Percentiles rank a stretch among this genome's conserved stretches.
Conservation (phyloP, 192 early-diverging fungal genomes). For the Paraglomus occultum region DNA sequence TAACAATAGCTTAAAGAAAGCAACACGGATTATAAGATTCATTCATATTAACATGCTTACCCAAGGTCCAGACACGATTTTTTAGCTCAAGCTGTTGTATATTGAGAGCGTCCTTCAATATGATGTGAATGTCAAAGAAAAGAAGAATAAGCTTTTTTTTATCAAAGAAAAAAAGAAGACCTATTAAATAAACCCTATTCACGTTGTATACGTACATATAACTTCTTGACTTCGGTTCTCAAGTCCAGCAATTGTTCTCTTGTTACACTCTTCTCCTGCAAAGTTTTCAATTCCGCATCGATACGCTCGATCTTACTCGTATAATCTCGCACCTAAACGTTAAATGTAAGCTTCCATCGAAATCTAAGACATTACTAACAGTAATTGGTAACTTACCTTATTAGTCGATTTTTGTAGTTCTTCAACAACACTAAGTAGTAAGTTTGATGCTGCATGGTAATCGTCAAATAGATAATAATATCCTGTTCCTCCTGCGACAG, state of each 20-base stretch:
- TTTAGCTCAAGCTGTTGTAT: conserved; percentile 84
- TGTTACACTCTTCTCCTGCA: conserved; percentile 59
- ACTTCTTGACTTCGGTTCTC: conserved; percentile 49
- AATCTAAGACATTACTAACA: background rate
- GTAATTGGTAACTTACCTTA: conserved; percentile 48
- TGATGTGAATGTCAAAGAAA: background rate
- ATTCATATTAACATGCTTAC: conserved; percentile 8
- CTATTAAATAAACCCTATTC: background rate
- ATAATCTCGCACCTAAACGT: conserved; percentile 61
- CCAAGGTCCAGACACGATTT: conserved; percentile 77
- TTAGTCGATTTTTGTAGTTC: conserved; percentile 74
- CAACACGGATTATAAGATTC: no score
- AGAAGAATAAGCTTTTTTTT: background rate
- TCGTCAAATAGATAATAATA: conserved; percentile 88
- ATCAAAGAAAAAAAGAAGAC: conserved; percentile 6
- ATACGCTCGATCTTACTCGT: conserved; percentile 76
- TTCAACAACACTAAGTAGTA: conserved; percentile 74
- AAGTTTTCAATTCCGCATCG: conserved; percentile 59
- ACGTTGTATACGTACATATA: conserved; percentile 44
- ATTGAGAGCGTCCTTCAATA: conserved; percentile 63
- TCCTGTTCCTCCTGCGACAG: conserved; percentile 66
- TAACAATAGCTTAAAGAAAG: no score
- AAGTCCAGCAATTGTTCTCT: conserved; percentile 53
- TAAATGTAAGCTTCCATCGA: background rate
- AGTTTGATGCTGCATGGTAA: conserved; percentile 70